These are phyloP conservation scores for Diaporthe amygdali DNA, from an alignment of 2,329 filamentous ascomycete species.

Conservation along the genomic window DNA sequence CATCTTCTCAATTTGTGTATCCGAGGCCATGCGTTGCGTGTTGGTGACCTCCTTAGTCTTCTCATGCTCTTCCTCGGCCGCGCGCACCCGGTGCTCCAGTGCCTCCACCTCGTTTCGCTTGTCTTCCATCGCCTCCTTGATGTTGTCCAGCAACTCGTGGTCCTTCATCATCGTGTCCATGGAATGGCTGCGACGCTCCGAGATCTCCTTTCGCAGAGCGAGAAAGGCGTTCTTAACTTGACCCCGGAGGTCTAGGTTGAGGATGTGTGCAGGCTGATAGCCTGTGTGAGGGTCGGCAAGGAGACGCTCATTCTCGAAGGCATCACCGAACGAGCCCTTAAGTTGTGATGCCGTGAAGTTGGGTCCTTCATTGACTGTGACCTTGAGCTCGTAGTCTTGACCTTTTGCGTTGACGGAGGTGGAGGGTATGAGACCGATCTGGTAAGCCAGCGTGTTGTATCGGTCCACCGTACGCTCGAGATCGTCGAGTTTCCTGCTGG, in stretches of 20 bases:
- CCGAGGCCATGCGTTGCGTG: slow-evolving; percentile 85
- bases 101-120: slow-evolving; percentile 92
- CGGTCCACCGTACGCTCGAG: slow-evolving; percentile 88
- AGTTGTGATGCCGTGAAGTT: slow-evolving; percentile 74
- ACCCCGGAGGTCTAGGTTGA: slow-evolving; percentile 87
- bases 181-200: slow-evolving; percentile 81
- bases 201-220: slow-evolving; percentile 83
- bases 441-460: slow-evolving; percentile 94
- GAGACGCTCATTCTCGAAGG: slow-evolving; percentile 72
- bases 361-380: slow-evolving; percentile 79
- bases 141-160: slow-evolving; percentile 89
- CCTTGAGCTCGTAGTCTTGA: slow-evolving; percentile 80
- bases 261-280: slow-evolving; percentile 86
- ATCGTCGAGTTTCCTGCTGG: slow-evolving; percentile 84
- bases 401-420: slow-evolving; percentile 87
- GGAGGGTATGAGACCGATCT: slow-evolving; percentile 86
- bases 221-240: slow-evolving; percentile 81
- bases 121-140: slow-evolving; percentile 96
- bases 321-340: slow-evolving; percentile 44
- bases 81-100: slow-evolving; percentile 84
- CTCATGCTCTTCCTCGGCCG: slow-evolving; percentile 92
- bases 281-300: slow-evolving; percentile 82
- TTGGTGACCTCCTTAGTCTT: slow-evolving; percentile 87
- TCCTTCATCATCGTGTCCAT: slow-evolving; percentile 94
- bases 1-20: slow-evolving; percentile 97